Evolutionary conservation across 345 rosid genomes (phyloP).

Genomic region (Orychophragmus violaceus): DNA sequence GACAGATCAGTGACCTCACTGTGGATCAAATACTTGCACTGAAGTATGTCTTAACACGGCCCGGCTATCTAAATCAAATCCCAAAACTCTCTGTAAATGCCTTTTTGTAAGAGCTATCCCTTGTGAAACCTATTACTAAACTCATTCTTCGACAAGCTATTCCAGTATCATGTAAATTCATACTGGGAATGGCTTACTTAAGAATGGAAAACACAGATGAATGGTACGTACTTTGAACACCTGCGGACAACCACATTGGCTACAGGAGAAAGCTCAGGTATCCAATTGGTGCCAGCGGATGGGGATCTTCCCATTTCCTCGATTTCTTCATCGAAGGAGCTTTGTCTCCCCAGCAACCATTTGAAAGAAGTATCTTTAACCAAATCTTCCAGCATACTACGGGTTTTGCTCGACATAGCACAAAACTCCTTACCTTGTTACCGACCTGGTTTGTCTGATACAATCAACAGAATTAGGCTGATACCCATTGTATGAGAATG

Average conservation of each 20-base stretch:
- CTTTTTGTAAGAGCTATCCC: neutral
- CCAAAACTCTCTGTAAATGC: neutral
- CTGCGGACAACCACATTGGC: conserved; percentile 82
- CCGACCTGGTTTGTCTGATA: neutral
- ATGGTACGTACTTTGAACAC: conserved; percentile 77
- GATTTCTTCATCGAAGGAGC: conserved; percentile 64
- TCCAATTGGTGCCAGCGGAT: conserved; percentile 64
- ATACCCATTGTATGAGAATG: neutral
- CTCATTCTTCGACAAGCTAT: neutral
- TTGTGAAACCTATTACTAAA: neutral
- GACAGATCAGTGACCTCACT: neutral
- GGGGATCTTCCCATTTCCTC: conserved; percentile 85
- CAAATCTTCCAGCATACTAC: conserved; percentile 68
- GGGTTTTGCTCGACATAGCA: conserved; percentile 55
- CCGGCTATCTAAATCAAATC: neutral
- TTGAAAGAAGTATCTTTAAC: conserved; percentile 79
- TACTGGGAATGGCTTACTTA: no score
- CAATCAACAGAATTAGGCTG: neutral
- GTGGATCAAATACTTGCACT: neutral
- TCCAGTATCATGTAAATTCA: neutral
- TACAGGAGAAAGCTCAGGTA: conserved; percentile 73
- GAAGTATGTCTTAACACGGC: neutral
- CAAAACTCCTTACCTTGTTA: neutral
- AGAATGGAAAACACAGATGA: neutral
- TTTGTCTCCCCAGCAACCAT: conserved; percentile 70